A percentile compares a stretch with the other conserved stretches of the same genome.
These are phyloP conservation scores for Myxozyma geophila DNA, from an alignment of 805 yeast genomes.

Conservation along the genomic window DNA sequence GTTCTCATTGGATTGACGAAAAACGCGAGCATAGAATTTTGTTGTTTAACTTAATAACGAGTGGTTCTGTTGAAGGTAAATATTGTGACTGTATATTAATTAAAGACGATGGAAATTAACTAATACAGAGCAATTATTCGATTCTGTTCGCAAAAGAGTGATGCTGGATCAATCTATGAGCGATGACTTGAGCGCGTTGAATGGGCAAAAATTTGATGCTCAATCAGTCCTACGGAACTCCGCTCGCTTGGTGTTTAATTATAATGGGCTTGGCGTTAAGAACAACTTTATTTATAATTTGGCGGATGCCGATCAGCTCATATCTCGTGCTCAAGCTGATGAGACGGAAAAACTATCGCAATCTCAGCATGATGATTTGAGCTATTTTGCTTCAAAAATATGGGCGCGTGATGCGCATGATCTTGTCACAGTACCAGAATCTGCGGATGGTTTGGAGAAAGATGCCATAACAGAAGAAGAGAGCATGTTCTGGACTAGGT, in stretches of 20 bases:
- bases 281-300: slow-evolving; percentile 61
- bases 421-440: slow-evolving; percentile 5
- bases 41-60: slow-evolving; percentile 50
- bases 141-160: slow-evolving; percentile 84
- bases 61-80: slow-evolving; percentile 81
- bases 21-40: slow-evolving; percentile 65
- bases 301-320: slow-evolving; percentile 68
- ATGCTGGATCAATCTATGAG: slow-evolving; percentile 90
- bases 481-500: slow-evolving; percentile 28
- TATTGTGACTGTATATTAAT: slow-evolving; percentile 64
- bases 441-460: not conserved
- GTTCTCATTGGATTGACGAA: slow-evolving; percentile 94
- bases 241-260: slow-evolving; percentile 60
- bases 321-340: slow-evolving; percentile 71
- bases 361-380: not conserved
- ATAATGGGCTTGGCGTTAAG: slow-evolving; percentile 55
- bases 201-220: slow-evolving; percentile 65
- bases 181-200: slow-evolving; percentile 76
- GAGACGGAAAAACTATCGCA: slow-evolving; percentile 25
- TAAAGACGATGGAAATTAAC: not conserved
- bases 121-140: slow-evolving; percentile 61
- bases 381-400: slow-evolving; percentile 23
- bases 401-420: slow-evolving; percentile 28
- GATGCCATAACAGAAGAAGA: slow-evolving; percentile 17
- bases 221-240: slow-evolving; percentile 46